A percentile compares a stretch with the other conserved stretches of the same genome.
Evolutionary conservation across 176 grass and related monocot genomes (phyloP).

Genomic region (Carex cristatella): DNA sequence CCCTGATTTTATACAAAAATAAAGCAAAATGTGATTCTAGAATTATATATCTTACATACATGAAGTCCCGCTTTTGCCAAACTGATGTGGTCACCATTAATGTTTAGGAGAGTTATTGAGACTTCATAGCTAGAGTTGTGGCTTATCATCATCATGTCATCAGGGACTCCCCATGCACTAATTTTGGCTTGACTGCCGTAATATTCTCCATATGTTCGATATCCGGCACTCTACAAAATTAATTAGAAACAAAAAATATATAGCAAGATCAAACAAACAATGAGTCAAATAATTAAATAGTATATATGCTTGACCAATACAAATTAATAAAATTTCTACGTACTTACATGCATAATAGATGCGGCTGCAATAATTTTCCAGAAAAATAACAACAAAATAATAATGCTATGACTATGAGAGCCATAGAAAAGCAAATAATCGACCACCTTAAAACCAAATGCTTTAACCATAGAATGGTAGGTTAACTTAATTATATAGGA

Average conservation of each 20-base stretch:
- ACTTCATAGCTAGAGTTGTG: background rate
- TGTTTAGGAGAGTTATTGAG: background rate
- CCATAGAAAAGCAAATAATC: background rate
- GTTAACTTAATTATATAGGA: background rate
- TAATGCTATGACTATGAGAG: background rate
- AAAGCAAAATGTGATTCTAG: background rate
- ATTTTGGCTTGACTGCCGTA: no score
- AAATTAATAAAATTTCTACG: no score
- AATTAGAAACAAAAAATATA: no score
- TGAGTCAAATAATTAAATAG: no score
- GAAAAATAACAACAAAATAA: background rate
- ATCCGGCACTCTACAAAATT: no score
- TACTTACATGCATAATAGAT: background rate
- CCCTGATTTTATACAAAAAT: background rate
- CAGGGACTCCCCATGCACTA: background rate
- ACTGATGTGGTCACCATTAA: no score
- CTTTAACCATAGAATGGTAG: background rate
- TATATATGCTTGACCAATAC: no score
- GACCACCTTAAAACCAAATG: no score
- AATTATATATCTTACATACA: background rate
- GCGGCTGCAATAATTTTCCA: background rate
- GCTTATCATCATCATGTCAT: background rate
- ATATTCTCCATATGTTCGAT: no score
- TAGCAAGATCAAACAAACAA: no score
- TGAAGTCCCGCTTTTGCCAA: background rate